Conservation (phyloP, 2,329 filamentous ascomycete genomes). For the Neopestalotiopsis clavispora region DNA sequence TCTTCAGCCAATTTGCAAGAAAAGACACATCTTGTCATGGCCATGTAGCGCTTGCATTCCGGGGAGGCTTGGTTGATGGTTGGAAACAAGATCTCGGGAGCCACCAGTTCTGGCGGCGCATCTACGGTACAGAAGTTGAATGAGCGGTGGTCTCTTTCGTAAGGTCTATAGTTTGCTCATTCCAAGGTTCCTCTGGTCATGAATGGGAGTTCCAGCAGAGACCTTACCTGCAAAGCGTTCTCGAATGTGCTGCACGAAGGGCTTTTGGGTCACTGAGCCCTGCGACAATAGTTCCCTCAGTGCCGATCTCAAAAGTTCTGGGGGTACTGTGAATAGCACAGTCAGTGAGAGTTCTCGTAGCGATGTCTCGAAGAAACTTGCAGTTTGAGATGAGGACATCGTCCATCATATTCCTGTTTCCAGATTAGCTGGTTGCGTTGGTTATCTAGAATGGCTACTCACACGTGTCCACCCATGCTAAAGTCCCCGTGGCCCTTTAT, state of each 20-base stretch:
- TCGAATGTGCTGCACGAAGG: slow-evolving; percentile 40
- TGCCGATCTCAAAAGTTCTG: slow-evolving; percentile 38
- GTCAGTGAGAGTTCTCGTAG: not conserved
- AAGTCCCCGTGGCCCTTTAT: not conserved
- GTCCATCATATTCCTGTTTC: slow-evolving; percentile 44
- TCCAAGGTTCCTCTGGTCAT: not conserved
- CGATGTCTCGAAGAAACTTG: slow-evolving; percentile 21
- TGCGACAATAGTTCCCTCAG: slow-evolving; percentile 38
- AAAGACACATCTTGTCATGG: slow-evolving; percentile 40
- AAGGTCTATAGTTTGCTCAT: not conserved
- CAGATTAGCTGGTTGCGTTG: not conserved
- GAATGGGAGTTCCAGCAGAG: not conserved
- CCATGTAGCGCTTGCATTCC: slow-evolving; percentile 33
- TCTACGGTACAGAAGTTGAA: slow-evolving; percentile 18
- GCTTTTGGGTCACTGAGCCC: slow-evolving; percentile 33
- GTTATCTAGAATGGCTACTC: slow-evolving; percentile 14
- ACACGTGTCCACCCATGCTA: slow-evolving; percentile 34
- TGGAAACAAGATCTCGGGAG: slow-evolving; percentile 31
- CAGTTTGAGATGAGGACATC: slow-evolving; percentile 44
- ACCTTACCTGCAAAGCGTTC: slow-evolving; percentile 25
- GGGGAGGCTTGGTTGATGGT: slow-evolving; percentile 26
- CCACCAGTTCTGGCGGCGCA: slow-evolving; percentile 25
- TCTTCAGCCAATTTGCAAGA: slow-evolving; percentile 38
- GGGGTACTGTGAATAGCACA: slow-evolving; percentile 29
- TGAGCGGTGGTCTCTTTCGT: not conserved